phyloP scores from a whole-genome alignment of 148 eudicot species.

The Amaranthus hypochondriacus region DNA sequence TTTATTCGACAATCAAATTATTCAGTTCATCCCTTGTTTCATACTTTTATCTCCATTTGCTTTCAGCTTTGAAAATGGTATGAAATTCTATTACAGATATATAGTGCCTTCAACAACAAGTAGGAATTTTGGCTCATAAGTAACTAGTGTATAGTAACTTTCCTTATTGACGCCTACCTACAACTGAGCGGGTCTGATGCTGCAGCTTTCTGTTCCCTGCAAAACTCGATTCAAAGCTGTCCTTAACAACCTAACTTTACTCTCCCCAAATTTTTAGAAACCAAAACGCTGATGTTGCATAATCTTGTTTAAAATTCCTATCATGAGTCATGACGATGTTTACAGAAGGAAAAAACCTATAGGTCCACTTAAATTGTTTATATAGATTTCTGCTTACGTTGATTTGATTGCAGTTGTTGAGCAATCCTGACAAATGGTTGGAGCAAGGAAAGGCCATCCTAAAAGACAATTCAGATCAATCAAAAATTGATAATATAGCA shows the following conservation, averaged over 20 bases:
- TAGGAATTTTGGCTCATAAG: not conserved
- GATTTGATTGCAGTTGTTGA: slow-evolving; percentile 30
- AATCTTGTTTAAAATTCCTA: not conserved
- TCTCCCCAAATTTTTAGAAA: not conserved
- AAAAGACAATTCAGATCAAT: slow-evolving; percentile 33
- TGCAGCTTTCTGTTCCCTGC: not conserved
- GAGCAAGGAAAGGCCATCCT: slow-evolving; percentile 44
- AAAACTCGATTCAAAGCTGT: not conserved
- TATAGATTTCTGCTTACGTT: slow-evolving; percentile 1
- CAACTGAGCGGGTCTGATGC: not conserved
- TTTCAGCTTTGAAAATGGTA: not conserved
- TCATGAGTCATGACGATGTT: no score
- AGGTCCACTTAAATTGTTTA: no score
- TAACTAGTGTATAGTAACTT: no score
- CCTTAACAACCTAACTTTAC: not conserved
- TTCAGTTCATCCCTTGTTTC: not conserved
- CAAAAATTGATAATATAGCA: slow-evolving; percentile 25
- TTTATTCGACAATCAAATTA: not conserved
- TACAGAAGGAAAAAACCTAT: no score
- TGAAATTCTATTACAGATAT: not conserved
- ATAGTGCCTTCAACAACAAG: not conserved
- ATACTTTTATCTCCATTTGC: not conserved
- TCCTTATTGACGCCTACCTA: not conserved
- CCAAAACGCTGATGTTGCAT: not conserved
- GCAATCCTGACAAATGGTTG: slow-evolving; percentile 40